These are phyloP conservation scores for Apocynum venetum DNA, from an alignment of 257 asterid genomes.

Conservation along the genomic window DNA sequence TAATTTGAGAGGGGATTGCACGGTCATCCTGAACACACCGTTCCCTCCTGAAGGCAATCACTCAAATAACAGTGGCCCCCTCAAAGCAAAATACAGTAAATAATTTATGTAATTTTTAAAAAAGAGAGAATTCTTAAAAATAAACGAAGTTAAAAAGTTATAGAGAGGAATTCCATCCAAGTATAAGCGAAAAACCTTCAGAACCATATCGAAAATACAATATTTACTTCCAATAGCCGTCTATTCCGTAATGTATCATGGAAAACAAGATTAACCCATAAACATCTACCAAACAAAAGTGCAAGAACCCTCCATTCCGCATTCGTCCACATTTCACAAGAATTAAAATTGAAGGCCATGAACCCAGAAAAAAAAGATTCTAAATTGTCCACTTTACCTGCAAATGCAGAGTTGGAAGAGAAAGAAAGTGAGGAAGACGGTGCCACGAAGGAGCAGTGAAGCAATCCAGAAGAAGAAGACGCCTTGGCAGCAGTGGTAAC, in stretches of 20 bases:
- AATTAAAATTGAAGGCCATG: neutral
- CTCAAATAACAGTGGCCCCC: neutral
- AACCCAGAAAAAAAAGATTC: neutral
- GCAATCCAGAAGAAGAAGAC: slow-evolving; percentile 36
- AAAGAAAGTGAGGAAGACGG: slow-evolving; percentile 44
- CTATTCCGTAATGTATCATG: neutral
- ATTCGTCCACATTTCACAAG: neutral
- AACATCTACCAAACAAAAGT: neutral
- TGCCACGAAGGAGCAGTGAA: slow-evolving; percentile 53
- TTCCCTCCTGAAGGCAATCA: neutral
- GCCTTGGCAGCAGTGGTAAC: slow-evolving; percentile 29
- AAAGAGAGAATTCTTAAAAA: neutral
- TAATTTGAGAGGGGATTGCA: neutral
- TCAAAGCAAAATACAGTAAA: neutral
- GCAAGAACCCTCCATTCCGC: neutral
- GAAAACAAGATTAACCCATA: neutral
- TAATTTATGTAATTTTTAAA: neutral
- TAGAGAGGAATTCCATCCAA: neutral
- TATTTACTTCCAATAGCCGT: neutral
- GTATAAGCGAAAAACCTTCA: neutral
- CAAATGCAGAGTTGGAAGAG: slow-evolving; percentile 51
- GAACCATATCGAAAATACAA: neutral
- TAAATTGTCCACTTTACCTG: slow-evolving; percentile 33
- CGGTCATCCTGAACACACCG: neutral
- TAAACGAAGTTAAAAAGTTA: neutral